Evolutionary conservation across 306 rosid species (phyloP), one percentile per base, ranked within the genome.

Genomic region (Hippophae gyantsensis): DNA sequence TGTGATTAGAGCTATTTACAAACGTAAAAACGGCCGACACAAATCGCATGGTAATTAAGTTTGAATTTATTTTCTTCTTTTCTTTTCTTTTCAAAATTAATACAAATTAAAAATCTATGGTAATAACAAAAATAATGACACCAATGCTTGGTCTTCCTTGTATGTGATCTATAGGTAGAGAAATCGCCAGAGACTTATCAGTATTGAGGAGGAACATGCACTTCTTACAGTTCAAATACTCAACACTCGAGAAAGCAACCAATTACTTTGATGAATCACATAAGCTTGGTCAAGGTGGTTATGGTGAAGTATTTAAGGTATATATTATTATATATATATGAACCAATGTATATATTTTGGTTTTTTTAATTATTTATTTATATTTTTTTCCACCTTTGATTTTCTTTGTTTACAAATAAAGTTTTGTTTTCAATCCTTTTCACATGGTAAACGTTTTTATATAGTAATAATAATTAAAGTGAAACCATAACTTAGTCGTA

Each of bases 231-330:
- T 78, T 78, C 64, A 62, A 53, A 12, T 78, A 65, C 69, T 65
- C 70, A 8, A 69, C 78, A 14, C 63, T 78, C 43, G 70, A 64
- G 49, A 71, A 69, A 58, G 78, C 84, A 53, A 71, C 80, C 0
- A 66, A 68, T 4, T 40, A 57, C 54, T 75, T 78, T 60, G 56
- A 42, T 43, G 69, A 74, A 56, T 65, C 63, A 43, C 50, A 13
- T 63, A 78, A 57, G 69, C 77, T 79, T 61, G 80, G 75, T 43
- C 68, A 71, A 12, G 81, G 81, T 65, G 78, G 84, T 46, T 61
- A 60, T 56, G 73, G 81, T 43, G 78, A 72, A 71, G 73, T 79
- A 6, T 79, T 67, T 55, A 75, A 71, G 75, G 81, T 73, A 68
- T 27, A 18, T 44, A 8, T 10, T 32, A 32, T 32, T 2, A 4